phyloP scores from a whole-genome alignment of 139 green algal genomes.

The Bryopsis sp. region DNA sequence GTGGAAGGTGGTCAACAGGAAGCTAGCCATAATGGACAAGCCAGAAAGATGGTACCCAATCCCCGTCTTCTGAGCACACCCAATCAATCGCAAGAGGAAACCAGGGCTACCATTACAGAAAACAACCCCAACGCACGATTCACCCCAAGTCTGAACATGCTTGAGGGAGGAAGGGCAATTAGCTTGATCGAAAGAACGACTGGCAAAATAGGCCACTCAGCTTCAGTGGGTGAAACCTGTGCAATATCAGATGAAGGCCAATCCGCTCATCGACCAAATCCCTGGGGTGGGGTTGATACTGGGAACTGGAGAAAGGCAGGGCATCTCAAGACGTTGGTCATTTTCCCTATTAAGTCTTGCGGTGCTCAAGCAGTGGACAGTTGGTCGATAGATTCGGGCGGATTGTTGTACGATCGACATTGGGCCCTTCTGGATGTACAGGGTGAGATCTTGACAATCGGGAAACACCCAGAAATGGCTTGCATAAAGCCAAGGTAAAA shows the following conservation, averaged over 20 bases:
- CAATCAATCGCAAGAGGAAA: background rate
- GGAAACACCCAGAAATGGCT: slow-evolving; percentile 38
- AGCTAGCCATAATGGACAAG: too few relatives aligned
- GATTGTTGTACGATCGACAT: slow-evolving; percentile 72
- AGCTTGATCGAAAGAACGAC: background rate
- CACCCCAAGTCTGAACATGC: background rate
- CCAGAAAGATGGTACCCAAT: too few relatives aligned
- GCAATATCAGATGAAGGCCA: background rate
- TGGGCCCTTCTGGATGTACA: slow-evolving; percentile 65
- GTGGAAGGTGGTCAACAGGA: too few relatives aligned
- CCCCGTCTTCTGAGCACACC: background rate
- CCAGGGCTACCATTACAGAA: background rate
- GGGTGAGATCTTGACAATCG: slow-evolving; percentile 50
- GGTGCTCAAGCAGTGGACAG: slow-evolving; percentile 26
- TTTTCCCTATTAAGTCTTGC: slow-evolving; percentile 92
- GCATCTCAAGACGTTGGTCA: slow-evolving; percentile 37
- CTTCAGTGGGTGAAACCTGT: background rate
- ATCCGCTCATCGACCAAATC: background rate
- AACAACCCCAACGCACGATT: too few relatives aligned
- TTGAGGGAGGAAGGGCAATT: background rate
- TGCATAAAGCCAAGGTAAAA: slow-evolving; percentile 43
- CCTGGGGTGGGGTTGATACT: too few relatives aligned
- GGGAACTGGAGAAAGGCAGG: too few relatives aligned
- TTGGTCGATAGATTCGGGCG: slow-evolving; percentile 52
- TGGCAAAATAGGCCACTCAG: too few relatives aligned